Percentiles rank a stretch among this genome's conserved stretches.
phyloP scores from a whole-genome alignment of 2,329 filamentous ascomycete species.

The Aspergillus sp. region DNA sequence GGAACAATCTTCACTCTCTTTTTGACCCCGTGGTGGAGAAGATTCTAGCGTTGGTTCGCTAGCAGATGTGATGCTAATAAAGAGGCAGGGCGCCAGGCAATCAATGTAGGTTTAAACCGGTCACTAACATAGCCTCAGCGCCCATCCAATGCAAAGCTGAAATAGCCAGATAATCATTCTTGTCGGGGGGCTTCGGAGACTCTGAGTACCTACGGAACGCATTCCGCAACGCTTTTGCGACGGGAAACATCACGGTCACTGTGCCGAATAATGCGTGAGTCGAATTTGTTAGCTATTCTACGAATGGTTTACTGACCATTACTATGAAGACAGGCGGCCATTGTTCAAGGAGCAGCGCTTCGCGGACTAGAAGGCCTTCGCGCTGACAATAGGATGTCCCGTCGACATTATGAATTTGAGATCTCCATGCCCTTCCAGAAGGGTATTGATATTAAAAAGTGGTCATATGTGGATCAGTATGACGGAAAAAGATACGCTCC shows the following conservation, averaged over 20 bases:
- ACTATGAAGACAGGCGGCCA: slow-evolving; percentile 8
- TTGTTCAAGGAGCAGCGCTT: slow-evolving; percentile 10
- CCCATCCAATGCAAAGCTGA: no score
- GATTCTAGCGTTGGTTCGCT: background rate
- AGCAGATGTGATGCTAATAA: slow-evolving; percentile 4
- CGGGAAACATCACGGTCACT: background rate
- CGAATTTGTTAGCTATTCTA: no score
- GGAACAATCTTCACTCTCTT: background rate
- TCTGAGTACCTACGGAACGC: slow-evolving; percentile 7
- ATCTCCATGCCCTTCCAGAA: background rate
- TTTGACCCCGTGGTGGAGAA: slow-evolving; percentile 6
- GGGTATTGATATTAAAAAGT: background rate
- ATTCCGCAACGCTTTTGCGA: background rate
- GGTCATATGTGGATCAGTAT: background rate
- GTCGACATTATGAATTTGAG: slow-evolving; percentile 8
- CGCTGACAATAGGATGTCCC: background rate
- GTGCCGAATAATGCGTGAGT: slow-evolving; percentile 7
- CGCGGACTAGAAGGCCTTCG: slow-evolving; percentile 7
- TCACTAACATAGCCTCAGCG: no score
- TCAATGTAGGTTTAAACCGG: no score
- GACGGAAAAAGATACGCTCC: background rate
- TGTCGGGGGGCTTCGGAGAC: slow-evolving; percentile 10
- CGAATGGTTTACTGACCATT: no score
- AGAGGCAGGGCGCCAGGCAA: background rate
- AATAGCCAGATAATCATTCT: slow-evolving; percentile 4